Evolutionary conservation across 495 filamentous ascomycete genomes (phyloP).

Genomic region (Hypoxylon lenormandii): DNA sequence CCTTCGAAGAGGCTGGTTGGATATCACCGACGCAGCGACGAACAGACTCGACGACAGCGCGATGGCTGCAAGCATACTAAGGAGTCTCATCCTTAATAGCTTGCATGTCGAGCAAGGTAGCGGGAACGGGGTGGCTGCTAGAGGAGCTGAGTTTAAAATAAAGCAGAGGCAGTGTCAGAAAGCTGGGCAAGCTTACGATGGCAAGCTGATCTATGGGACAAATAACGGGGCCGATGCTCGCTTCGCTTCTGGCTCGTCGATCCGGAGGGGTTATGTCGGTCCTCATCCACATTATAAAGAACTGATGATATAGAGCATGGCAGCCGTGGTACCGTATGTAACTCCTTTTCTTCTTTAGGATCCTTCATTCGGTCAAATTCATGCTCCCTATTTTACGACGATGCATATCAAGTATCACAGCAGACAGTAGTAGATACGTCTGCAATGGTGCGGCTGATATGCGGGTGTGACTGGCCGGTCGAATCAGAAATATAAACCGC

Average conservation of each 20-base stretch:
- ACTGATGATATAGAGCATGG: slow-evolving; percentile 12
- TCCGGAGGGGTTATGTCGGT: slow-evolving; percentile 21
- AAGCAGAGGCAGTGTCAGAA: slow-evolving; percentile 14
- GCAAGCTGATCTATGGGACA: slow-evolving; percentile 30
- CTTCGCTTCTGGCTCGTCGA: slow-evolving; percentile 24
- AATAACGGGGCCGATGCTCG: slow-evolving; percentile 28
- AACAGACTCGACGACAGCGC: slow-evolving; percentile 32
- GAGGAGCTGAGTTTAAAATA: slow-evolving; percentile 33
- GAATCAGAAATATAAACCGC: slow-evolving; percentile 15
- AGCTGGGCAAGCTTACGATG: slow-evolving; percentile 2
- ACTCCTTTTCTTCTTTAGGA: slow-evolving; percentile 7
- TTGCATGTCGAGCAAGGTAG: slow-evolving; percentile 31
- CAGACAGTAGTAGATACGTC: slow-evolving; percentile 6
- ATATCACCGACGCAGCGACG: slow-evolving; percentile 31
- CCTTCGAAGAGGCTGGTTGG: slow-evolving; percentile 7
- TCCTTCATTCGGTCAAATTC: not conserved
- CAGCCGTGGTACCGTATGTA: slow-evolving; percentile 2
- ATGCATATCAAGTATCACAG: slow-evolving; percentile 17
- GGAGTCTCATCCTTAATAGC: slow-evolving; percentile 37
- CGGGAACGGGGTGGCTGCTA: slow-evolving; percentile 9
- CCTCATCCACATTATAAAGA: slow-evolving; percentile 37
- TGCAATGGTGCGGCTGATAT: slow-evolving; percentile 13
- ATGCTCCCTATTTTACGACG: slow-evolving; percentile 6
- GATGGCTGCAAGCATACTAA: slow-evolving; percentile 37
- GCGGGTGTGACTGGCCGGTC: slow-evolving; percentile 25